Evolutionary conservation across 1,284 basidiomycete species (phyloP), one percentile per base, ranked within the genome.

Genomic region (Tilletia setariae): DNA sequence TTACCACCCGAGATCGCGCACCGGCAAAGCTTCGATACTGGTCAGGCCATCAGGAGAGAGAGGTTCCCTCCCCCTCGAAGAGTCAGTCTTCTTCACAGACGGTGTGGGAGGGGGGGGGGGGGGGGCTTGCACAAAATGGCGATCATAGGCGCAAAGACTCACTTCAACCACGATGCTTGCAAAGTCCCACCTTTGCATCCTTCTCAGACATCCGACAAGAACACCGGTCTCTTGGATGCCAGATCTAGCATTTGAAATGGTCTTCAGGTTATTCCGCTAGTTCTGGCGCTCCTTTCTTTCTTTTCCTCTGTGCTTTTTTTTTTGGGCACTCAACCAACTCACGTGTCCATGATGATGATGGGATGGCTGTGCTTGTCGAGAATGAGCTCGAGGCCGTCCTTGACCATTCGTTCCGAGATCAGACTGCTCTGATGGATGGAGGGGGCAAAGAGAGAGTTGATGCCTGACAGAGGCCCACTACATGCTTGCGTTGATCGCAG

Each of bases 211-310:
- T 15, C 75, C 80, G 0, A 81, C 69, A 8, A 81, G 71, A 0
- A 79, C 72, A 4, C 79, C 79, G 1, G 76, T 76, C 63, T 82
- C 80, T 63, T 79, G 79, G 13, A 80, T 77, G 0, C 80, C 80
- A 0, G 76, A 70, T 19, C 71, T 74, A 40, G 35, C 35, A n/a
- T n/a, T n/a, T n/a, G n/a, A n/a, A n/a, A n/a, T n/a, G n/a, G n/a
- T n/a, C n/a, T n/a, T n/a, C n/a, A n/a, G n/a, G n/a, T n/a, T n/a
- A n/a, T n/a, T n/a, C n/a, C n/a, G n/a, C n/a, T n/a, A n/a, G n/a
- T n/a, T n/a, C n/a, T n/a, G n/a, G n/a, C n/a, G n/a, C n/a, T n/a
- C n/a, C n/a, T n/a, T n/a, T n/a, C n/a, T n/a, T n/a, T n/a, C n/a
- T n/a, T n/a, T n/a, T n/a, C n/a, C n/a, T n/a, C n/a, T n/a, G n/a